Percentiles rank a stretch among this genome's conserved stretches.
Evolutionary conservation across 768 basidiomycete species (phyloP).

Genomic region (Bullera alba): DNA sequence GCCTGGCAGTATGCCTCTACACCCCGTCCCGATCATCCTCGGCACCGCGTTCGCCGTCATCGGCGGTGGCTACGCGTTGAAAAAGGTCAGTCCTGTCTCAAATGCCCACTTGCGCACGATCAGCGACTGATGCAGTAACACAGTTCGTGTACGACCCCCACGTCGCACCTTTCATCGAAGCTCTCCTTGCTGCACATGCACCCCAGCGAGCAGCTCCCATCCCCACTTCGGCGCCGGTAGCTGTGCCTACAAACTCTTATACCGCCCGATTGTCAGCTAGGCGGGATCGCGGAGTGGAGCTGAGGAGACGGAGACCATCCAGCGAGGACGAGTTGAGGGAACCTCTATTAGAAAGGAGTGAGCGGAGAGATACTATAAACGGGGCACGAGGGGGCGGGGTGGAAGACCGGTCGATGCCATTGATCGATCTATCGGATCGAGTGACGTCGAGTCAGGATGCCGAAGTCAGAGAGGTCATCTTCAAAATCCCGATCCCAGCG

Average conservation of each 20-base stretch:
- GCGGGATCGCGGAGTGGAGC: not conserved
- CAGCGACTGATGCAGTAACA: not conserved
- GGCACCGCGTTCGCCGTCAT: conserved; percentile 33
- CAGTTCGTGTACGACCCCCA: conserved; percentile 39
- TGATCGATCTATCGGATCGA: not conserved
- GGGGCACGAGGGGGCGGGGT: not conserved
- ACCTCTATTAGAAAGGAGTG: not conserved
- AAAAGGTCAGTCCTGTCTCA: conserved; percentile 25
- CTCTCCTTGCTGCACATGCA: conserved; percentile 22
- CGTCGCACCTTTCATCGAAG: conserved; percentile 33
- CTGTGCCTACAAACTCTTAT: not conserved
- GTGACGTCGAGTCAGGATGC: conserved; percentile 4
- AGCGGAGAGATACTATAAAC: not conserved
- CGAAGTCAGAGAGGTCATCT: conserved; percentile 28
- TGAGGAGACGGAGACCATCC: not conserved
- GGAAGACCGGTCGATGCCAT: not conserved
- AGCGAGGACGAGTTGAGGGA: not conserved
- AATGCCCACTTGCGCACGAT: not conserved
- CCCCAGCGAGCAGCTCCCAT: not conserved
- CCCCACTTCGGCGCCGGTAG: conserved; percentile 1
- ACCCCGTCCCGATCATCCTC: conserved; percentile 25
- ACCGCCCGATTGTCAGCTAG: not conserved
- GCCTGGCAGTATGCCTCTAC: conserved; percentile 26
- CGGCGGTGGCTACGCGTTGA: conserved; percentile 35
- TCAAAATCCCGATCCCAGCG: conserved; percentile 3